Evolutionary conservation across 73 alveolate species (phyloP).

Genomic region (Paraurostyla sp.): DNA sequence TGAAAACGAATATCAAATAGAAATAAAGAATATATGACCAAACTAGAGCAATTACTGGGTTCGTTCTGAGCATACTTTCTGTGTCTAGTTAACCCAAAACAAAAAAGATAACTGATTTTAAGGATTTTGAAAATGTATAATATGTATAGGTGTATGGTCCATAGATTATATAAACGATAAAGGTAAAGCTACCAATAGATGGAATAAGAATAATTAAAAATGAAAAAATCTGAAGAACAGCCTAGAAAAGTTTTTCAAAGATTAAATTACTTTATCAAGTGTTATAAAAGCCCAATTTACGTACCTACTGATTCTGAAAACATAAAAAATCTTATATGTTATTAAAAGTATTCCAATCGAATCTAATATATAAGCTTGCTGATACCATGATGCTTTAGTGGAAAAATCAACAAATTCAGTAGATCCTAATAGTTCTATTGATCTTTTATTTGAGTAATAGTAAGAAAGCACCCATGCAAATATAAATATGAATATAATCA

Average conservation of each 20-base stretch:
- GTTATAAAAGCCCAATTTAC: constrained; percentile 51
- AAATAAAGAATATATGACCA: constrained; percentile 48
- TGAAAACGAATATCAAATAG: constrained; percentile 37
- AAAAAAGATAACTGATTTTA: constrained; percentile 22
- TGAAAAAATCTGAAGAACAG: background rate
- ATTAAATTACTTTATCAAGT: constrained; percentile 16
- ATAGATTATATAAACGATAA: constrained; percentile 28
- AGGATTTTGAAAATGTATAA: constrained; percentile 7
- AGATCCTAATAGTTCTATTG: background rate
- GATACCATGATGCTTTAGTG: constrained; percentile 32
- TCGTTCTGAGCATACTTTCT: background rate
- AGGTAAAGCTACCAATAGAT: constrained; percentile 29
- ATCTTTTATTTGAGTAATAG: background rate
- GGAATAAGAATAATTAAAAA: constrained; percentile 53
- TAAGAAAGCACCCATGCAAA: constrained; percentile 37
- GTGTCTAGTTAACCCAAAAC: constrained; percentile 36
- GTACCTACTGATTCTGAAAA: constrained; percentile 40
- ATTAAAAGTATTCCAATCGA: background rate
- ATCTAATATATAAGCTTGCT: background rate
- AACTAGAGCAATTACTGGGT: constrained; percentile 41
- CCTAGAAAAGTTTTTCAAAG: background rate
- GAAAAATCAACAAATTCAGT: background rate
- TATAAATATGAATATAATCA: constrained; percentile 36
- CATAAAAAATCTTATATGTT: background rate
- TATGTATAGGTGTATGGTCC: constrained; percentile 42